Evolutionary conservation across 768 basidiomycete species (phyloP), one percentile per base, ranked within the genome.

Genomic region (Galerina sulciceps): DNA sequence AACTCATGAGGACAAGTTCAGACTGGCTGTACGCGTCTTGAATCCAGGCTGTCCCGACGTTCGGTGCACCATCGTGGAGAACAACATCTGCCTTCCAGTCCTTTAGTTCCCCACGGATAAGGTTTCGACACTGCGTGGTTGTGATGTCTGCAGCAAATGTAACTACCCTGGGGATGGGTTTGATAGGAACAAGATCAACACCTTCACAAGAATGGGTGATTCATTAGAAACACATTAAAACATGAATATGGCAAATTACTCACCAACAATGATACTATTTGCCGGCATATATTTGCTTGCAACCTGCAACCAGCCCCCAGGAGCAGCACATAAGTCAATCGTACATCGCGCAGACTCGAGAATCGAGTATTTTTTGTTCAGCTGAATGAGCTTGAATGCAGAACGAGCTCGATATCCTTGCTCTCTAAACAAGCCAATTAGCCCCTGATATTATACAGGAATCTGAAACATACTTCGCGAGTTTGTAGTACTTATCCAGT

Each of bases 71-170:
- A 74, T 99, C 97, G 72, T 99, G 97, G 57, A 99, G 85, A 13
- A 99, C 95, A 53, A 99, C 86, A 70, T 99, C 97, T 17, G 97
- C 97, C 76, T 95, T 96, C 97, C 97, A 99, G 71, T 98, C 95
- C 72, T 99, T 98, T 62, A 99, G 77, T 73, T 97, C 94, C 20
- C 79, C 78, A 55, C 93, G 87, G 57, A 99, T 85, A 56, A 90
- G 84, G 68, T 89, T 87, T 44, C 97, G 89, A 75, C 97, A 99
- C 51, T 91, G 86, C 1, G 87, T 75, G 4, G 94, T 97, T 15
- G 97, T 99, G 67, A 99, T 99, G 69, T 99, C 97, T 53, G 93
- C 81, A 37, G 94, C 85, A 67, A 98, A 96, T 1, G 97, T 96
- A 31, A 89, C 85, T 37, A 95, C 93, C 41, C 90, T 86, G 51